Evolutionary conservation across 139 green algal species (phyloP).

Genomic region (Coelastrella sp.): DNA sequence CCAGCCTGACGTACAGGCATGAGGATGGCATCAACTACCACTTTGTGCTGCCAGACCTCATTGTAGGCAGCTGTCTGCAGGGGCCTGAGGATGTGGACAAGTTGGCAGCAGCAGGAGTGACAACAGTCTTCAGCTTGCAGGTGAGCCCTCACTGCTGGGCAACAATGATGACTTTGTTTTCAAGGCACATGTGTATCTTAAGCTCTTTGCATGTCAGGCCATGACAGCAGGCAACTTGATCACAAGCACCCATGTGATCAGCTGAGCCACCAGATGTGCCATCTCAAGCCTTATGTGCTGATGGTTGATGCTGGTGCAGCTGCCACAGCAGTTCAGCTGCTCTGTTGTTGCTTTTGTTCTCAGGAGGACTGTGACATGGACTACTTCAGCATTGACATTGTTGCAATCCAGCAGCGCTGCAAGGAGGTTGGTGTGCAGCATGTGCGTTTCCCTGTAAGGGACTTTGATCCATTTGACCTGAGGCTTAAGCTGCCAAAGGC

Average conservation of each 20-base stretch:
- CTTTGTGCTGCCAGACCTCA: constrained; percentile 86
- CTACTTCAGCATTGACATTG: constrained; percentile 89
- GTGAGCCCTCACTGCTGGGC: constrained; percentile 19
- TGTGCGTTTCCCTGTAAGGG: constrained; percentile 75
- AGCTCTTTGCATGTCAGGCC: constrained; percentile 35
- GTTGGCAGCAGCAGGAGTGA: constrained; percentile 79
- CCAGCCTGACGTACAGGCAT: constrained; percentile 84
- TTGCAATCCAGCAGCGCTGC: constrained; percentile 71
- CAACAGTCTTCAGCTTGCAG: constrained; percentile 86
- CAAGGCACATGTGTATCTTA: constrained; percentile 80
- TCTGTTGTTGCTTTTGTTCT: no score
- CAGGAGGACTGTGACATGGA: constrained; percentile 92
- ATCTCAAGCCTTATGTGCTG: constrained; percentile 80
- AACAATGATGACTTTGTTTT: constrained; percentile 81
- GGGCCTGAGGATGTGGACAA: constrained; percentile 81
- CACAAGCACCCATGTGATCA: constrained; percentile 36
- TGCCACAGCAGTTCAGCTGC: not conserved
- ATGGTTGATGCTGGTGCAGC: not conserved
- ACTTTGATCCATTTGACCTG: constrained; percentile 89
- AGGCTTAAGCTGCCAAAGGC: constrained; percentile 66
- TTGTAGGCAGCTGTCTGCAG: constrained; percentile 95
- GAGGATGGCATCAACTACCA: constrained; percentile 95
- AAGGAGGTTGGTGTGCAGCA: constrained; percentile 74
- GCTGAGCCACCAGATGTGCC: constrained; percentile 66
- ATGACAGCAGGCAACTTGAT: no score